Evolutionary conservation across 129 eudicot genomes (phyloP).

Genomic region (Pseudognaphalium luteoalbum): DNA sequence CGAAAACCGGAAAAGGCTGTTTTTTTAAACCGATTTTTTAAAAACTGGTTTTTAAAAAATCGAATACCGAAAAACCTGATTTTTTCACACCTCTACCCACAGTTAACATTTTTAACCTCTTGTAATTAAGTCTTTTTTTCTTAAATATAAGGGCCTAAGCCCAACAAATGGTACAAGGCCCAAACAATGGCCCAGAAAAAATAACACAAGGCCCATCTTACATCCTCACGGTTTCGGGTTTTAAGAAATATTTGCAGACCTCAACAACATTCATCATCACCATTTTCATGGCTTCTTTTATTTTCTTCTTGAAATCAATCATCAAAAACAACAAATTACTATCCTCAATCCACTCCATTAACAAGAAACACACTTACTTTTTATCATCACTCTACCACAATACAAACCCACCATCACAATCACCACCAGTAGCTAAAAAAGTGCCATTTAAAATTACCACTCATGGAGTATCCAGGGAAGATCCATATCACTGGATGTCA

Average conservation of each 20-base stretch:
- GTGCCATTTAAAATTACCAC: constrained; percentile 51
- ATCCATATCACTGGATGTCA: constrained; percentile 94
- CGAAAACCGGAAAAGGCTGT: no score
- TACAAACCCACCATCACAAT: constrained; percentile 22
- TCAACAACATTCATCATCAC: constrained; percentile 2
- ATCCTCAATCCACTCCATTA: constrained; percentile 20
- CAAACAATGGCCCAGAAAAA: background rate
- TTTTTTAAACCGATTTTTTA: no score
- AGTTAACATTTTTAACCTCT: no score
- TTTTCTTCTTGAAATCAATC: constrained; percentile 29
- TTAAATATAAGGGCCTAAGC: background rate
- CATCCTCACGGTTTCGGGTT: no score
- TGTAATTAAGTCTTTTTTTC: no score
- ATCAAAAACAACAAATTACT: constrained; percentile 22
- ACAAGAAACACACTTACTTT: constrained; percentile 27
- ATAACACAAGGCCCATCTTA: background rate
- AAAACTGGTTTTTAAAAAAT: no score
- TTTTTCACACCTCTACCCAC: no score
- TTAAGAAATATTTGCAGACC: background rate
- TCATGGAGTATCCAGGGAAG: constrained; percentile 69
- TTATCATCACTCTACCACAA: constrained; percentile 47
- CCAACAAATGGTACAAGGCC: background rate
- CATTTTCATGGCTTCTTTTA: constrained; percentile 33
- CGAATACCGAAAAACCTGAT: no score
- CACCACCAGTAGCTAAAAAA: constrained; percentile 73